These are phyloP conservation scores for Venturiaceae sp. DNA, from an alignment of 2,329 filamentous ascomycete genomes.

Conservation along the genomic window DNA sequence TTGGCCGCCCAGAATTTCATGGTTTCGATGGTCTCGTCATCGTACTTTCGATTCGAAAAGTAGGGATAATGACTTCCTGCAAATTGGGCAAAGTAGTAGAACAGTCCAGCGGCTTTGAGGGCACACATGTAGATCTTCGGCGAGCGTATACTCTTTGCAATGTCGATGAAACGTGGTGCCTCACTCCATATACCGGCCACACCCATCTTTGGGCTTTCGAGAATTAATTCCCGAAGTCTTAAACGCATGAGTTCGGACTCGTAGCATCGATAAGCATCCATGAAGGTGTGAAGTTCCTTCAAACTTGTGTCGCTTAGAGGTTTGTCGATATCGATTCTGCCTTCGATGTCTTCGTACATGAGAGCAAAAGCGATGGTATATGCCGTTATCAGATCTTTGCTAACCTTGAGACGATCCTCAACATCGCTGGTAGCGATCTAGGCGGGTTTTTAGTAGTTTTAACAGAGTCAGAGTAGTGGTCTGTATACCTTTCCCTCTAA, in stretches of 20 bases:
- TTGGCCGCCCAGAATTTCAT: background rate
- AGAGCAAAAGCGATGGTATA: background rate
- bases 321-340: background rate
- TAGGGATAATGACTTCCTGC: too few relatives aligned
- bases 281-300: background rate
- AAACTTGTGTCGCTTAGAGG: too few relatives aligned
- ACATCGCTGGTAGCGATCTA: background rate
- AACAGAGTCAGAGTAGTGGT: background rate
- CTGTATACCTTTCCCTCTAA: background rate
- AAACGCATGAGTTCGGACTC: background rate
- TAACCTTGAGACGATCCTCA: background rate
- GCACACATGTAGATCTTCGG: too few relatives aligned
- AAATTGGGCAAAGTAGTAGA: too few relatives aligned
- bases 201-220: too few relatives aligned
- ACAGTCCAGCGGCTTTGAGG: too few relatives aligned
- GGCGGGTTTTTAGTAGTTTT: background rate
- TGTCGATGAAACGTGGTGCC: too few relatives aligned
- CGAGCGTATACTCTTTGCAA: too few relatives aligned
- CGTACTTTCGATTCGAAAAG: too few relatives aligned
- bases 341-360: background rate
- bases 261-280: background rate
- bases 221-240: too few relatives aligned
- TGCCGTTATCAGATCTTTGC: background rate
- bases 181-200: too few relatives aligned
- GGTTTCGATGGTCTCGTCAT: background rate